Conservation (phyloP, 345 rosid genomes). For the Euphorbia pulcherrima region DNA sequence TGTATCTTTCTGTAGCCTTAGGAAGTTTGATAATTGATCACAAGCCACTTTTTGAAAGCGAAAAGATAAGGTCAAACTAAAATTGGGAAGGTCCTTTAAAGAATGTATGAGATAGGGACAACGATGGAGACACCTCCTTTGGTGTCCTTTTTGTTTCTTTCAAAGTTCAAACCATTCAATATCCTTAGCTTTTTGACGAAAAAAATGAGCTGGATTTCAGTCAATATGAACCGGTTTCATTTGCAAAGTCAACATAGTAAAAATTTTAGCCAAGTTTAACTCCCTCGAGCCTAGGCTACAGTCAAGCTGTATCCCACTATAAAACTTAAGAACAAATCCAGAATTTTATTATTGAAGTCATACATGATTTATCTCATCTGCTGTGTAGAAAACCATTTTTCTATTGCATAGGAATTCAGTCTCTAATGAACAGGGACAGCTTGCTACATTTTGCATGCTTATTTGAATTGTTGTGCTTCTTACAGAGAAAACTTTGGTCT, state of each 20-base stretch:
- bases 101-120: no score
- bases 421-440: not conserved
- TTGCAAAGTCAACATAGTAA: not conserved
- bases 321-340: not conserved
- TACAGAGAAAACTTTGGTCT: not conserved
- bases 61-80: no score
- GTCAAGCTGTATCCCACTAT: not conserved
- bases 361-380: not conserved
- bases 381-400: not conserved
- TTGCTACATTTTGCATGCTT: not conserved
- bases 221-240: not conserved
- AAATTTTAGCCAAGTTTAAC: not conserved
- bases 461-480: not conserved
- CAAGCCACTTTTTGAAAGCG: not conserved
- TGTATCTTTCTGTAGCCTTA: not conserved
- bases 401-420: not conserved
- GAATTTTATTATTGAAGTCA: not conserved
- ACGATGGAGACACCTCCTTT: no score
- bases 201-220: no score
- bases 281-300: not conserved
- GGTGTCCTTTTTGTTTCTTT: no score
- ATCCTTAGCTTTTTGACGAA: not conserved
- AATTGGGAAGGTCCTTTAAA: no score
- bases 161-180: not conserved
- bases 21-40: not conserved